Conservation (phyloP, 371 early-diverging fungal genomes). For the Circinella minor region DNA sequence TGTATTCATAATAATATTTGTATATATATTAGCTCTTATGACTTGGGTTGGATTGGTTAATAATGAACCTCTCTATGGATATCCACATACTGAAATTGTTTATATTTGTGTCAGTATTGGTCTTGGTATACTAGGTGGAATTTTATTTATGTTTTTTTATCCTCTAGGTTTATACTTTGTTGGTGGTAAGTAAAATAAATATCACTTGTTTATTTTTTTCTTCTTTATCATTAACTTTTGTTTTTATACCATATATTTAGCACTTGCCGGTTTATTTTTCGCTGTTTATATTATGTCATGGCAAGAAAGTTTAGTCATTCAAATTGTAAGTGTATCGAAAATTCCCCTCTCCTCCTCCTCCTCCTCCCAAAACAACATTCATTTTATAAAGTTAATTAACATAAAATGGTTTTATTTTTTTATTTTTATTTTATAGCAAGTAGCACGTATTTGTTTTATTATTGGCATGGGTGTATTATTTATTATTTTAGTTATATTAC, state of each 20-base stretch:
- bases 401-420: neutral
- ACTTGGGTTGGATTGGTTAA: constrained; percentile 55
- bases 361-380: no score
- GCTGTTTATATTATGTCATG: constrained; percentile 56
- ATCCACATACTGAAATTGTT: constrained; percentile 41
- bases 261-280: constrained; percentile 43
- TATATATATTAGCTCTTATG: constrained; percentile 54
- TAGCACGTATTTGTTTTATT: constrained; percentile 55
- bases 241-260: constrained; percentile 12
- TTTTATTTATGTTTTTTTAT: constrained; percentile 38
- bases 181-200: constrained; percentile 30
- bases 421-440: constrained; percentile 30
- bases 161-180: constrained; percentile 45
- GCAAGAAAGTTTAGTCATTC: constrained; percentile 50
- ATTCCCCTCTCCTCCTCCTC: no score
- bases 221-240: neutral
- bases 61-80: constrained; percentile 49
- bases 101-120: constrained; percentile 53
- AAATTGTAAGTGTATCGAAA: constrained; percentile 36
- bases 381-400: no score
- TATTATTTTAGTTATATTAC: constrained; percentile 34
- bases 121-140: constrained; percentile 41
- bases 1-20: no score
- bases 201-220: neutral
- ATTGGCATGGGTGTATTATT: constrained; percentile 49